Conservation (phyloP, 208 protist genomes). For the Trypanosoma cruzi region DNA sequence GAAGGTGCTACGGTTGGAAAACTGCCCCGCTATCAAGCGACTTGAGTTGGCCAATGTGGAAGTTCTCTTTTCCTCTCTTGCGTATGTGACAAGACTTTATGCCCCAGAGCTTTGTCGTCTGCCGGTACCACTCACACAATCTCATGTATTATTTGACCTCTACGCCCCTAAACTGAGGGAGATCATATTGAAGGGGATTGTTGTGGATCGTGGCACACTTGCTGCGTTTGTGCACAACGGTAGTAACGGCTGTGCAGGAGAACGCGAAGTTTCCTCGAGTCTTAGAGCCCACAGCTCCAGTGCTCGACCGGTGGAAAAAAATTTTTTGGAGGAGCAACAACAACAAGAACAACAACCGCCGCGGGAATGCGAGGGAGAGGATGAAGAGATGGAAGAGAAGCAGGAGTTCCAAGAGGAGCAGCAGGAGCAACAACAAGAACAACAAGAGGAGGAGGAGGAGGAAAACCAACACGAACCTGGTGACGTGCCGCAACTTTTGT, state of each 20-base stretch:
- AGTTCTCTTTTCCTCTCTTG: conserved; percentile 38
- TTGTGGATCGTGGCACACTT: conserved; percentile 32
- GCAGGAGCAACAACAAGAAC: background rate
- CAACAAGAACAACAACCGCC: background rate
- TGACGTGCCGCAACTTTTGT: conserved; percentile 14
- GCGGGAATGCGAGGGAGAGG: background rate
- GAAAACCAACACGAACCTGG: background rate
- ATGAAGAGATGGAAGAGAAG: background rate
- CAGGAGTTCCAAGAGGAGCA: background rate
- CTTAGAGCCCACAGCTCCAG: background rate
- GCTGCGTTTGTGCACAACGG: conserved; percentile 13
- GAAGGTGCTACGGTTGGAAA: conserved; percentile 35
- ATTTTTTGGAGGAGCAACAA: background rate
- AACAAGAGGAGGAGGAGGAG: background rate
- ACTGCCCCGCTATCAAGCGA: conserved; percentile 30
- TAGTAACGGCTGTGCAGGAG: background rate
- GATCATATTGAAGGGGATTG: conserved; percentile 29
- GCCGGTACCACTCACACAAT: conserved; percentile 29
- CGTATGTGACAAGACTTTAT: conserved; percentile 25
- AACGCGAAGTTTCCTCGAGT: background rate
- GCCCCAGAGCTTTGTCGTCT: conserved; percentile 31
- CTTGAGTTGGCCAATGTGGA: conserved; percentile 29
- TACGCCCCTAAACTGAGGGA: conserved; percentile 30
- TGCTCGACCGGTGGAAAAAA: background rate
- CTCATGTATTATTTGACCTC: conserved; percentile 32